Evolutionary conservation across 1,139 yeast genomes (phyloP).

Genomic region (Protomyces pachydermus): DNA sequence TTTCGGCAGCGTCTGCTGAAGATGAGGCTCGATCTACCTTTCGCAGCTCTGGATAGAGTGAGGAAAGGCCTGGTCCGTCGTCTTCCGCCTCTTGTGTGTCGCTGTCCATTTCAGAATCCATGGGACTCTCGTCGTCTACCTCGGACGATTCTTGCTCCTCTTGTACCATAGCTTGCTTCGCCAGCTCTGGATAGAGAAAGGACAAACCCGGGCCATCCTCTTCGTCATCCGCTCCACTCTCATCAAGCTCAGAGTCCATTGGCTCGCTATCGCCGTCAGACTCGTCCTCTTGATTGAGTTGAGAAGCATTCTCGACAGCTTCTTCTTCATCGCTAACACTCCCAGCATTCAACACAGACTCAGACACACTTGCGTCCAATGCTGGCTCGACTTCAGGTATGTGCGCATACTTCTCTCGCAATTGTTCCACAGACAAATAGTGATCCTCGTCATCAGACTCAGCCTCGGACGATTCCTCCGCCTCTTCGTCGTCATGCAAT

Average conservation of each 20-base stretch:
- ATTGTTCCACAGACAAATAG: slow-evolving; percentile 59
- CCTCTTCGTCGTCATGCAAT: slow-evolving; percentile 30
- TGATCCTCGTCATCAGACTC: slow-evolving; percentile 44
- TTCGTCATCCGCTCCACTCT: slow-evolving; percentile 34
- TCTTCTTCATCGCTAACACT: slow-evolving; percentile 34
- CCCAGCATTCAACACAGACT: slow-evolving; percentile 1
- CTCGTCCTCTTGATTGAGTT: slow-evolving; percentile 33
- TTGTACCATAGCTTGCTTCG: background rate
- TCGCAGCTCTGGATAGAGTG: slow-evolving; percentile 1
- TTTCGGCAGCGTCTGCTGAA: slow-evolving; percentile 35
- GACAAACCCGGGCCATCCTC: slow-evolving; percentile 21
- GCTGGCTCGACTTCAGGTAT: slow-evolving; percentile 36
- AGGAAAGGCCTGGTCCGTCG: slow-evolving; percentile 21
- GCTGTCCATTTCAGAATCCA: slow-evolving; percentile 30
- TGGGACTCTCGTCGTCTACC: slow-evolving; percentile 2
- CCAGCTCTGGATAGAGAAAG: slow-evolving; percentile 14
- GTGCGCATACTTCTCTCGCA: slow-evolving; percentile 58
- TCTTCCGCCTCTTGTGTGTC: slow-evolving; percentile 35
- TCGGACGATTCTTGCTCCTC: slow-evolving; percentile 23
- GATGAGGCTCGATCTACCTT: background rate
- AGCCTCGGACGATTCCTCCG: slow-evolving; percentile 13
- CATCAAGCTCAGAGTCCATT: slow-evolving; percentile 30
- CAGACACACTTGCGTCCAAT: background rate
- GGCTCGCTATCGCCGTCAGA: slow-evolving; percentile 23
- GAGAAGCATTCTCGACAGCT: slow-evolving; percentile 29